Evolutionary conservation across 306 rosid genomes (phyloP).

Genomic region (Senna siamea): DNA sequence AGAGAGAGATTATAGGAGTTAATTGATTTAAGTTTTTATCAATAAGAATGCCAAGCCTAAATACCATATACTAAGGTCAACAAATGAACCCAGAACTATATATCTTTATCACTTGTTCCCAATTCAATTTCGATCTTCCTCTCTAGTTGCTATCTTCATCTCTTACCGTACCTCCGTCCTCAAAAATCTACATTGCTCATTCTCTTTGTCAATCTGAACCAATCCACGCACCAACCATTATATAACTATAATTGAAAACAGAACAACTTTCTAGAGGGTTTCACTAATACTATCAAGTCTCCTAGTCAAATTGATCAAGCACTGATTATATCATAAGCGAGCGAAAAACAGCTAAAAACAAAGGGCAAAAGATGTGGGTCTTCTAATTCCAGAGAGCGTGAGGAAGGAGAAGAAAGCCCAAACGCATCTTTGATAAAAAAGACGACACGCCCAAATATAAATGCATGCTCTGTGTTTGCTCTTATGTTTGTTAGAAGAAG

Average conservation of each 20-base stretch:
- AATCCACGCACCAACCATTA: not conserved
- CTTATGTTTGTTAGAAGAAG: not conserved
- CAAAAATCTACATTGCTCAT: not conserved
- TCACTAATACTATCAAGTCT: conserved; percentile 19
- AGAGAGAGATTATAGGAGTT: not conserved
- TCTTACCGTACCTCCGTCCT: not conserved
- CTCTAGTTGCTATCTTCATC: not conserved
- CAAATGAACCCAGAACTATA: not conserved
- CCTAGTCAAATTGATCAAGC: conserved; percentile 28
- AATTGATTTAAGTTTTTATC: not conserved
- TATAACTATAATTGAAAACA: conserved; percentile 2
- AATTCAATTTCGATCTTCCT: not conserved
- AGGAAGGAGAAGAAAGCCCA: not conserved
- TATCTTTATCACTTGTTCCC: not conserved
- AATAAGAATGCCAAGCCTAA: conserved; percentile 4
- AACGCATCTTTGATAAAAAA: not conserved
- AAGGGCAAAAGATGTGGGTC: not conserved
- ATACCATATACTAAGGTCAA: not conserved
- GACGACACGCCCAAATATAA: not conserved
- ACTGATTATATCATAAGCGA: not conserved
- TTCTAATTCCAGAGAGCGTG: not conserved
- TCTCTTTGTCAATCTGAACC: not conserved
- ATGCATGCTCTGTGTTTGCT: not conserved
- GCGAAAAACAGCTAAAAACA: not conserved
- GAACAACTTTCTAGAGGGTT: not conserved